Conservation (phyloP, 345 rosid species). For the Leavenworthia alabamica region DNA sequence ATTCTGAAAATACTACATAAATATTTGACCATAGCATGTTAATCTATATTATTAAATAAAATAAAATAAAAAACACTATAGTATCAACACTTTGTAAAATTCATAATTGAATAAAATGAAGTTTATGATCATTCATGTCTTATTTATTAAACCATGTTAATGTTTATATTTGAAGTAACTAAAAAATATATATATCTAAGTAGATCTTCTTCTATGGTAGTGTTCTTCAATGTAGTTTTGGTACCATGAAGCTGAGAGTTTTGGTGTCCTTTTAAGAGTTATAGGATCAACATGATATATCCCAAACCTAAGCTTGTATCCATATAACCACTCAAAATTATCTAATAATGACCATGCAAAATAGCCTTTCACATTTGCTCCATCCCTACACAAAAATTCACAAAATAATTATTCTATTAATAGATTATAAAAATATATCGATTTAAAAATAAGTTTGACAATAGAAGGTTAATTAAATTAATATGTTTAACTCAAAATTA, state of each 20-base stretch:
- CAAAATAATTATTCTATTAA: neutral
- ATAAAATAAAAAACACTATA: no score
- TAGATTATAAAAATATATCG: neutral
- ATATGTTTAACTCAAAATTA: no score
- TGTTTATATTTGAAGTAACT: no score
- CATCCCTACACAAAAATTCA: slow-evolving; percentile 35
- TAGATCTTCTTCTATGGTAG: neutral
- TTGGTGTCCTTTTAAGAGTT: slow-evolving; percentile 55
- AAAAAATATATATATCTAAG: neutral
- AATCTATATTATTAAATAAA: no score
- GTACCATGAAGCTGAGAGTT: slow-evolving; percentile 59
- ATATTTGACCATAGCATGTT: no score
- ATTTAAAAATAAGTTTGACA: neutral
- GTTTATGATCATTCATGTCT: no score
- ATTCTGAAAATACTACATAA: no score
- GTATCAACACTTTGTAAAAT: no score
- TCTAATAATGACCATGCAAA: slow-evolving; percentile 74
- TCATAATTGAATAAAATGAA: no score
- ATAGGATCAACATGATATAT: slow-evolving; percentile 49
- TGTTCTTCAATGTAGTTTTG: slow-evolving; percentile 36
- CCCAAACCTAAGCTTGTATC: slow-evolving; percentile 53
- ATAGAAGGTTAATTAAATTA: no score
- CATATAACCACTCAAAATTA: slow-evolving; percentile 63
- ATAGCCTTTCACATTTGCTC: slow-evolving; percentile 73
- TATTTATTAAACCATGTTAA: no score